Conservation (phyloP, 148 eudicot genomes). For the Nepenthes mirabilis region DNA sequence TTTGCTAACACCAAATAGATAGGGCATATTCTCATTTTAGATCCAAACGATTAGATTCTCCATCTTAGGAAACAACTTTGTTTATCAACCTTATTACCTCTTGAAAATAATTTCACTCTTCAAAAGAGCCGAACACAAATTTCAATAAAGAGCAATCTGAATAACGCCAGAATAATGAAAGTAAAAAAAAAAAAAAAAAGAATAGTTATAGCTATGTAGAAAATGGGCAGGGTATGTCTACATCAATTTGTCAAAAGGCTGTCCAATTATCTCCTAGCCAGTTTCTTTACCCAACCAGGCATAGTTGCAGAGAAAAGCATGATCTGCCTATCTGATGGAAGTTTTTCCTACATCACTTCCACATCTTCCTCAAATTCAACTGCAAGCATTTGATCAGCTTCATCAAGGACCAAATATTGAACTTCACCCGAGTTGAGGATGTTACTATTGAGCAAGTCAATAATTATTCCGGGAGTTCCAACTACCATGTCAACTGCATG, state of each 20-base stretch:
- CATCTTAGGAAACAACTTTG: too few relatives aligned
- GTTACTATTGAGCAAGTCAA: slow-evolving; percentile 61
- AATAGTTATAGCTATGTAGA: neutral
- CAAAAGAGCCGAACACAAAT: too few relatives aligned
- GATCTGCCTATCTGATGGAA: slow-evolving; percentile 82
- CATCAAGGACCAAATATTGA: slow-evolving; percentile 82
- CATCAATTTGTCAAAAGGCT: slow-evolving; percentile 78
- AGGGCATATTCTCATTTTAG: too few relatives aligned
- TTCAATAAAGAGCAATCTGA: too few relatives aligned
- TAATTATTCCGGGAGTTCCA: slow-evolving; percentile 95
- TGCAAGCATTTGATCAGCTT: slow-evolving; percentile 99
- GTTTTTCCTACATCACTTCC: slow-evolving; percentile 59
- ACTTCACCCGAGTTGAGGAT: slow-evolving; percentile 78
- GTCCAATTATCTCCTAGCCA: slow-evolving; percentile 67
- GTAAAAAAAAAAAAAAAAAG: too few relatives aligned
- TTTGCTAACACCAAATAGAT: too few relatives aligned
- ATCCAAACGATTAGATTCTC: too few relatives aligned
- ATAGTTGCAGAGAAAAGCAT: slow-evolving; percentile 99
- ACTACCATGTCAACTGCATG: slow-evolving; percentile 98
- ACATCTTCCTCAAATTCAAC: slow-evolving; percentile 99
- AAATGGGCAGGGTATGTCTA: slow-evolving; percentile 30
- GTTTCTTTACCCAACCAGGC: slow-evolving; percentile 91
- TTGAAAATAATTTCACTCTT: too few relatives aligned
- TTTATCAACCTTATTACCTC: too few relatives aligned
- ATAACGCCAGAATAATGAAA: too few relatives aligned